Evolutionary conservation across 1,139 yeast species (phyloP), one percentile per base, ranked within the genome.

Genomic region (Suhomyces panamericanus): DNA sequence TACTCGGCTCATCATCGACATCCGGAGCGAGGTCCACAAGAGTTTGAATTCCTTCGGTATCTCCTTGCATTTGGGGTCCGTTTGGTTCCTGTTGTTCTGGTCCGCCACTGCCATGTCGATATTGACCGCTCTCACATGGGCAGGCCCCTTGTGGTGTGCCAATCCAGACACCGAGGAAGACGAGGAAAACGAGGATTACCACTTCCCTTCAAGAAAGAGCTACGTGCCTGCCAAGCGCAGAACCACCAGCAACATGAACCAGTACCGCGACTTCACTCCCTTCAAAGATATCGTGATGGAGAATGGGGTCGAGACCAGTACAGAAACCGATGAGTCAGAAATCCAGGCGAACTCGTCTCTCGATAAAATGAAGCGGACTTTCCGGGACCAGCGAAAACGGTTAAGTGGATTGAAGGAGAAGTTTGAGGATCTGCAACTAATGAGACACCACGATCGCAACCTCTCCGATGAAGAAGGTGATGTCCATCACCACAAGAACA

Each of bases 41-140:
- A 70, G 66, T 28, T 59, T 81, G 36, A 71, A 73, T 0, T 60
- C 59, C 12, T 81, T 68, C 56, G 85, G 85, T 0, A 64, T 81
- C 5, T 46, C 60, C 4, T 54, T 77, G 42, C 65, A 64, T 41
- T 44, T 67, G 29, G 83, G 85, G 0, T 34, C 39, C 0, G 48
- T 56, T 0, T 80, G 79, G 76, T 69, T 77, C 45, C 45, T 63
- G 33, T 32, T 77, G n/a, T 49, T 70, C 12, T 75, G 81, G 80
- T 16, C 63, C 1, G 50, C 64, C 1, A 59, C 66, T 32, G 60
- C 50, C 0, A 46, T 64, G 10, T 41, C 69, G 0, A 24, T 47
- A 8, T 20, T 56, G 22, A 39, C 56, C n/a, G 51, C 51, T 49
- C 39, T 68, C 3, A 37, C 76, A 3, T 73, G 79, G 78, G 65